These are phyloP conservation scores for Berberis vulgaris DNA, from an alignment of 164 flowering plant species.

Conservation along the genomic window DNA sequence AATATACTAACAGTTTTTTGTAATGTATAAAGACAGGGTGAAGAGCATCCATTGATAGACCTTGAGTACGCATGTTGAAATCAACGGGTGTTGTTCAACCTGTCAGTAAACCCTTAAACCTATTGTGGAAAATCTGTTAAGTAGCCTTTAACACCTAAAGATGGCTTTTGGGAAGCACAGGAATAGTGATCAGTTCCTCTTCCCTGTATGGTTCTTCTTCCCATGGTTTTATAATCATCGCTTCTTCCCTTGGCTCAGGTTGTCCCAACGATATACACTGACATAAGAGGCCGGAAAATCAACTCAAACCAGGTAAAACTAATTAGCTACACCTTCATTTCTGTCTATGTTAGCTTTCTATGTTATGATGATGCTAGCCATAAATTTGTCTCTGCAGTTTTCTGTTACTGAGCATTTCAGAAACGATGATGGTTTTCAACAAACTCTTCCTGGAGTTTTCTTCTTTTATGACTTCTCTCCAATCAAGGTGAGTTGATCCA, in stretches of 20 bases:
- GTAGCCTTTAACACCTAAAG: no score
- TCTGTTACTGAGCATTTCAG: slow-evolving; percentile 77
- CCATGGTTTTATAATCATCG: not conserved
- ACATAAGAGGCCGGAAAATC: slow-evolving; percentile 51
- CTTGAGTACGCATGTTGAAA: no score
- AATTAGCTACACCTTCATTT: not conserved
- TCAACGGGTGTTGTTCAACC: no score
- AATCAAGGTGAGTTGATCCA: slow-evolving; percentile 45
- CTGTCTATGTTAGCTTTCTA: not conserved
- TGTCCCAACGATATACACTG: slow-evolving; percentile 79
- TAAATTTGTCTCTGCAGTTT: slow-evolving; percentile 31
- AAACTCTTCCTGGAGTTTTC: slow-evolving; percentile 56
- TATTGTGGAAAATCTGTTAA: no score
- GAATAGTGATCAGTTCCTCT: not conserved
- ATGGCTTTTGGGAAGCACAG: no score
- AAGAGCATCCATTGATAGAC: no score
- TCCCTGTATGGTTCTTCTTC: not conserved
- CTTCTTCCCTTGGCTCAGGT: slow-evolving; percentile 38
- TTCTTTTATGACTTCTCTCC: slow-evolving; percentile 74
- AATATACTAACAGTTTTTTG: no score
- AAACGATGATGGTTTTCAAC: slow-evolving; percentile 29
- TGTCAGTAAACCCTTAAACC: no score
- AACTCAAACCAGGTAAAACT: slow-evolving; percentile 58
- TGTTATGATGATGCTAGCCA: not conserved
- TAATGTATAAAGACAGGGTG: no score